Evolutionary conservation across 805 yeast genomes (phyloP), one percentile per base, ranked within the genome.

Genomic region (Vanderwaltozyma yarrowii): DNA sequence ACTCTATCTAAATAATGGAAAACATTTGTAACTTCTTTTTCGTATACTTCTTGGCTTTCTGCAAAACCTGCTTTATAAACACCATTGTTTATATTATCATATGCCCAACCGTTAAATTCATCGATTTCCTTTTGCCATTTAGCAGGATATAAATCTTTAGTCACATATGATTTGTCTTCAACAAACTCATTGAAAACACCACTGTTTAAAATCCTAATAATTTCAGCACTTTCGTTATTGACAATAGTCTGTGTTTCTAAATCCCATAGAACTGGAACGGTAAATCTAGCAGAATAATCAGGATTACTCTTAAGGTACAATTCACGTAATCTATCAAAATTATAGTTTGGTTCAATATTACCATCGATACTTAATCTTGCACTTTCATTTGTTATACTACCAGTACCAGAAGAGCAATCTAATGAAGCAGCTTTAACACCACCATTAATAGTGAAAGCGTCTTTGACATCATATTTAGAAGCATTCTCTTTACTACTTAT

Each of bases 181-280:
- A 54, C 57, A 21, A 78, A 55, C 28, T 79, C 48, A n/a, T 62
- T 67, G 51, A 80, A 76, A 56, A 87, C 86, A 37, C 76, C 89
- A 23, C 77, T 67, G 58, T 84, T 80, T 46, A 89, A 66, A 67
- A 87, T 82, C 50, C 96, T 73, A 48, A 92, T 76, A 47, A 89
- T 82, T 55, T 88, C 96, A 25, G 89, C 70, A 43, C 94, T 80
- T 62, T 89, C 97, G 60, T 89, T 89, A 65, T 75, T 86, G 40
- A 89, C 97, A 57, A 89, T 83, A 1, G 95, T 82, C 38, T 75
- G 63, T 24, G 73, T 71, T 62, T 88, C 78, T 53, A 72, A 80
- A 61, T 89, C 97, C 92, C 95, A 89, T 50, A 89, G 67, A 2
- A 88, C 83, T 1, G 97, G 97, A 26, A 89, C 97, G 1, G 96